Evolutionary conservation across 495 filamentous ascomycete species (phyloP).

Genomic region (Xylaria telfairii): DNA sequence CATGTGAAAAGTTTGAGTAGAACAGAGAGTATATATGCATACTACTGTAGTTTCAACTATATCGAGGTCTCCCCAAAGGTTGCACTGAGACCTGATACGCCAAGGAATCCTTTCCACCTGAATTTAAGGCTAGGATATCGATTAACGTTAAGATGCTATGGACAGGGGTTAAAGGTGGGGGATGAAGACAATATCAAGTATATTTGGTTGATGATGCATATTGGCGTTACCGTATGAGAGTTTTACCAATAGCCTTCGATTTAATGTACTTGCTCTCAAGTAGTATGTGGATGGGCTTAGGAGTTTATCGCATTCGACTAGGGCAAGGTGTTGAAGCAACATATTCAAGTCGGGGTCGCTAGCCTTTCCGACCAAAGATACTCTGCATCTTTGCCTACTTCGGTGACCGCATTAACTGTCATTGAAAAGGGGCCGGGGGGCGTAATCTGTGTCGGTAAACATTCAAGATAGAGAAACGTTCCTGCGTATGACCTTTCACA

Average conservation of each 20-base stretch:
- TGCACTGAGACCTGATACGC: slow-evolving; percentile 22
- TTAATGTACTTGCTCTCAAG: not conserved
- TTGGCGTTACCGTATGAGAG: not conserved
- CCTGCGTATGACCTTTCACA: slow-evolving; percentile 1
- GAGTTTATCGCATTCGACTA: not conserved
- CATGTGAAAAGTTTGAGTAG: no score
- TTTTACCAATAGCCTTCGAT: not conserved
- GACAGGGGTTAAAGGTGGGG: not conserved
- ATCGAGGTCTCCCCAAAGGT: not conserved
- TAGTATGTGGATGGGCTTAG: not conserved
- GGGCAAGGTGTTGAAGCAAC: not conserved
- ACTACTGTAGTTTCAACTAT: not conserved
- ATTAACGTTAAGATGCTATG: not conserved
- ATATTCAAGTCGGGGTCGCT: not conserved
- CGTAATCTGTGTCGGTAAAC: not conserved
- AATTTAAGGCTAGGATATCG: not conserved
- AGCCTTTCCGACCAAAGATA: slow-evolving; percentile 1
- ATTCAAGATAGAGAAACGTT: not conserved
- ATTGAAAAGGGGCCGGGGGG: not conserved
- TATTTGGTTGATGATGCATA: not conserved
- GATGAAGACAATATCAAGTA: not conserved
- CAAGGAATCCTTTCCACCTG: slow-evolving; percentile 22
- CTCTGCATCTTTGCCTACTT: not conserved
- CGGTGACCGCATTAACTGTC: slow-evolving; percentile 1
- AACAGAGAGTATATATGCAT: no score